Percentiles rank a stretch among this genome's conserved stretches.
phyloP scores from a whole-genome alignment of 2,329 filamentous ascomycete genomes.

The Fusarium tuaranense region DNA sequence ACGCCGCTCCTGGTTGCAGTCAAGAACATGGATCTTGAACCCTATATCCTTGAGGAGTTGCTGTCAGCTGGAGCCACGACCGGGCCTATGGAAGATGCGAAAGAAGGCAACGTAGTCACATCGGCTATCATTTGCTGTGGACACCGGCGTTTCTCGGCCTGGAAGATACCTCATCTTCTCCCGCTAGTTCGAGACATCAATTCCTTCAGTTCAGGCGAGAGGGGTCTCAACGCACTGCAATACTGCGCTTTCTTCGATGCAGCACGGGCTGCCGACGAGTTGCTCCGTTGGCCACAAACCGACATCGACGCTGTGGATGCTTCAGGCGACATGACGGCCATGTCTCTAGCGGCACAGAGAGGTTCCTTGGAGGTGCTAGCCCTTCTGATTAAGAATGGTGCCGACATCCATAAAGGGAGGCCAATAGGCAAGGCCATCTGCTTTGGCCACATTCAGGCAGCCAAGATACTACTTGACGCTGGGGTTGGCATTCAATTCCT shows the following conservation, averaged over 20 bases:
- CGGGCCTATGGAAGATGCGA: not conserved
- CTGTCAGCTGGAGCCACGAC: not conserved
- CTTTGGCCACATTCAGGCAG: not conserved
- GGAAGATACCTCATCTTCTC: not conserved
- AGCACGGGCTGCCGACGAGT: not conserved
- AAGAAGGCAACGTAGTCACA: not conserved
- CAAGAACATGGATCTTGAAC: not conserved
- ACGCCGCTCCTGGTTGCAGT: not conserved
- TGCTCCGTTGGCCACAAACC: not conserved
- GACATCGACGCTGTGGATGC: not conserved
- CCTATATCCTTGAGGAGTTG: conserved; percentile 2
- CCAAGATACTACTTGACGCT: not conserved
- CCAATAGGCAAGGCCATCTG: not conserved
- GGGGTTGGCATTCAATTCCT: not conserved
- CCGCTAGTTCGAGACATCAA: not conserved
- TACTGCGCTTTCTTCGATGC: not conserved
- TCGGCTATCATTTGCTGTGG: not conserved
- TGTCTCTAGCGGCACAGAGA: not conserved
- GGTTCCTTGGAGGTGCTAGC: not conserved
- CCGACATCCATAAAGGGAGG: not conserved
- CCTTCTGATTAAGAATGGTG: not conserved
- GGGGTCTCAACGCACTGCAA: not conserved
- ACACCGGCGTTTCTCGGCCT: not conserved
- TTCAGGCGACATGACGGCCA: not conserved
- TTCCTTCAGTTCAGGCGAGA: not conserved